phyloP scores from a whole-genome alignment of 2,329 filamentous ascomycete genomes.

The Neurospora sp. region DNA sequence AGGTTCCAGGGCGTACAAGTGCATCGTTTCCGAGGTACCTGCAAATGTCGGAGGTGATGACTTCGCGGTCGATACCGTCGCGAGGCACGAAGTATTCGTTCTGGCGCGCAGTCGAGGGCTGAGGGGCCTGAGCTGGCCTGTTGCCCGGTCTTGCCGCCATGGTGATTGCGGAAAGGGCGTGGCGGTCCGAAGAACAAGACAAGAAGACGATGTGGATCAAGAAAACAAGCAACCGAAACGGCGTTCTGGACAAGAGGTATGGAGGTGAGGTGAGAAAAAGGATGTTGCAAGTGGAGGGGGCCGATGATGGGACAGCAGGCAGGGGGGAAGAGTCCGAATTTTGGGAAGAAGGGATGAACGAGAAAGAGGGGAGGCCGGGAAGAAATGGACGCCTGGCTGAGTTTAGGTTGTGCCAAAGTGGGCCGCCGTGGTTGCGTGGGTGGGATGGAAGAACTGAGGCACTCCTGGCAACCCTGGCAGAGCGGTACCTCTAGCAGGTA shows the following conservation, averaged over 20 bases:
- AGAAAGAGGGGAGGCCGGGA: conserved; percentile 21
- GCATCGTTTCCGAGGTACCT: conserved; percentile 77
- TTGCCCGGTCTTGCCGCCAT: conserved; percentile 30
- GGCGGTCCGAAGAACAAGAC: not conserved
- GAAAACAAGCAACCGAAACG: not conserved
- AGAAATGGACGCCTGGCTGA: conserved; percentile 17
- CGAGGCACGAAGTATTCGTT: conserved; percentile 75
- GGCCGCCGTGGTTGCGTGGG: not conserved
- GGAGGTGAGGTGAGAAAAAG: not conserved
- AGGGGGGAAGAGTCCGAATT: not conserved
- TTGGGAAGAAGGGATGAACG: conserved; percentile 14
- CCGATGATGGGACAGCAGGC: not conserved
- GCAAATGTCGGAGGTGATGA: conserved; percentile 77
- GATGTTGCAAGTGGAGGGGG: not conserved
- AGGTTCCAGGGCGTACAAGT: conserved; percentile 62
- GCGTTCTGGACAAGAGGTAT: not conserved
- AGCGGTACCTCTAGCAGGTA: not conserved
- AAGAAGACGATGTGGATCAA: not conserved
- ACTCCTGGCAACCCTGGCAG: not conserved
- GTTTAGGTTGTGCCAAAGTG: conserved; percentile 1
- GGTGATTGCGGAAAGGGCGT: conserved; percentile 20
- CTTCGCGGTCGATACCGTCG: conserved; percentile 73
- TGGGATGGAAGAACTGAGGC: not conserved
- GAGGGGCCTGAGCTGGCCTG: conserved; percentile 24
- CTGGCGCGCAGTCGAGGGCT: conserved; percentile 38